A percentile compares a stretch with the other conserved stretches of the same genome.
Conservation (phyloP, 305 asterid species). For the Solanum hybrid region DNA sequence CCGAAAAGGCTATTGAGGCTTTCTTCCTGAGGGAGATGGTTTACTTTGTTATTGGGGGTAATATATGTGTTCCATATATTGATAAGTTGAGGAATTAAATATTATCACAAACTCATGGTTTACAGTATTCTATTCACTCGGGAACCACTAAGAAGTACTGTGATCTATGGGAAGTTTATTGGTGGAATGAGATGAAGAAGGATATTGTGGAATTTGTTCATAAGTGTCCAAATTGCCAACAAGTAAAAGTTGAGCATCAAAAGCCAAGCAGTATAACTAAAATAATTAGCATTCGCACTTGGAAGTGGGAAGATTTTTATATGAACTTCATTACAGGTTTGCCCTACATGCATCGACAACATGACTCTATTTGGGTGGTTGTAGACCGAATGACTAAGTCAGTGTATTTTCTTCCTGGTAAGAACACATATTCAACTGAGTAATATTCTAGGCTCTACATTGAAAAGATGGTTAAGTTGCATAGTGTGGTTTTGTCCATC, state of each 20-base stretch:
- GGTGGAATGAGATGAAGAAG: background rate
- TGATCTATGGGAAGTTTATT: background rate
- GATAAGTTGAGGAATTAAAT: background rate
- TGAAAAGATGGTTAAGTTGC: background rate
- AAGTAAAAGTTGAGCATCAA: background rate
- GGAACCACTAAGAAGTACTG: too few relatives aligned
- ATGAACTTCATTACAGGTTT: background rate
- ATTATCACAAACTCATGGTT: background rate
- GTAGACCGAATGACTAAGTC: background rate
- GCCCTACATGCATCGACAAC: background rate
- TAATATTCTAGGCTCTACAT: background rate
- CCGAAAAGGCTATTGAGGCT: background rate
- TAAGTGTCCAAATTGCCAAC: background rate
- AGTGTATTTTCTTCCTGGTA: background rate
- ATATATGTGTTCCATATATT: background rate
- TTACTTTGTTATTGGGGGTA: background rate
- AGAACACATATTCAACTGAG: background rate
- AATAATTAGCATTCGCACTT: background rate
- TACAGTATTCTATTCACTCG: too few relatives aligned
- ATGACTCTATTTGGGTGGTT: background rate
- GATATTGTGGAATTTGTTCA: too few relatives aligned
- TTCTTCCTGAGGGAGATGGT: background rate
- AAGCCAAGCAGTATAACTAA: background rate
- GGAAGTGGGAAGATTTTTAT: background rate
- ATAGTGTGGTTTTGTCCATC: background rate